A percentile compares a stretch with the other conserved stretches of the same genome.
phyloP scores from a whole-genome alignment of 768 basidiomycete genomes.

The Lactarius deliciosus region DNA sequence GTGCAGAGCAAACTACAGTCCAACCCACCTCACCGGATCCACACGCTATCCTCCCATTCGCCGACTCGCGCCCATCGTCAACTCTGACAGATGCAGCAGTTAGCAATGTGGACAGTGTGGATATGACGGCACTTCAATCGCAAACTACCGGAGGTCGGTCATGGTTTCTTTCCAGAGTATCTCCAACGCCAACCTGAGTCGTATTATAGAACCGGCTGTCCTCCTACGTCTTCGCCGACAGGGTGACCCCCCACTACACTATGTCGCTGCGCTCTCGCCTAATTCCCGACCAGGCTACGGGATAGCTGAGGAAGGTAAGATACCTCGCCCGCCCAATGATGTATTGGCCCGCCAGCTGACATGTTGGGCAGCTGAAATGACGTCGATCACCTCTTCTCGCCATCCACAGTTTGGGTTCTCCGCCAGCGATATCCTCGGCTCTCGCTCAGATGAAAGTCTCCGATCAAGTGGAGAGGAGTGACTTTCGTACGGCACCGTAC shows the following conservation, averaged over 20 bases:
- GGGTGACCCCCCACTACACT: not conserved
- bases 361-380: not conserved
- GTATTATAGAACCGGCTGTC: not conserved
- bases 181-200: not conserved
- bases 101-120: not conserved
- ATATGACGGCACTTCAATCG: not conserved
- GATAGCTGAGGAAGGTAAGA: not conserved
- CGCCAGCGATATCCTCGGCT: not conserved
- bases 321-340: not conserved
- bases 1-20: not conserved
- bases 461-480: not conserved
- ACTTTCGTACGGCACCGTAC: not conserved
- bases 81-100: not conserved
- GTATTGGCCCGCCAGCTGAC: not conserved
- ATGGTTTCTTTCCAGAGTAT: not conserved
- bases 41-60: not conserved
- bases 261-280: not conserved
- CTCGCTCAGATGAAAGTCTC: not conserved
- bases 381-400: not conserved
- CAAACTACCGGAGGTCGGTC: constrained; percentile 1
- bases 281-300: not conserved
- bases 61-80: not conserved
- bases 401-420: not conserved
- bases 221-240: not conserved
- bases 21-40: not conserved